phyloP scores from a whole-genome alignment of 257 asterid genomes.

The Solanum raphanifolium region DNA sequence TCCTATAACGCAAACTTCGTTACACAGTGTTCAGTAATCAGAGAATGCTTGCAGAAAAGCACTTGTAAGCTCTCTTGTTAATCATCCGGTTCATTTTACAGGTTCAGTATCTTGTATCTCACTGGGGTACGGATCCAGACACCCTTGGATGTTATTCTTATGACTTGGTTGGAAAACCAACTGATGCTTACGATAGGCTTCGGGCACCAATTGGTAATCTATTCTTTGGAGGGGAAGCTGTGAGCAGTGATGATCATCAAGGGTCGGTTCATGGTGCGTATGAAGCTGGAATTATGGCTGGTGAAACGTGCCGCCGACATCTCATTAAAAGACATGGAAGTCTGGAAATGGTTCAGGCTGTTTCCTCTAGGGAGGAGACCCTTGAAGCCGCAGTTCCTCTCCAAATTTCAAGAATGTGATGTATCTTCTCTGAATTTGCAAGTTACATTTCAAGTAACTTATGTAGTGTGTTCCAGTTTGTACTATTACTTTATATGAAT shows the following conservation, averaged over 20 bases:
- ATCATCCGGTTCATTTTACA: constrained; percentile 6
- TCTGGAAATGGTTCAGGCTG: constrained; percentile 45
- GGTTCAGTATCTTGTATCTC: constrained; percentile 79
- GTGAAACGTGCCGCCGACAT: constrained; percentile 63
- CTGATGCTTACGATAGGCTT: constrained; percentile 72
- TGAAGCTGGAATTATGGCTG: constrained; percentile 88
- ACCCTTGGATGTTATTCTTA: constrained; percentile 86
- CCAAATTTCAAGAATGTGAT: constrained; percentile 77
- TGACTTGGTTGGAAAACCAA: constrained; percentile 86
- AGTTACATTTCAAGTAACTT: background rate
- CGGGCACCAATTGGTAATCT: constrained; percentile 80
- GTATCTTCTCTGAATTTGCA: background rate
- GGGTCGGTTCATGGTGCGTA: constrained; percentile 99
- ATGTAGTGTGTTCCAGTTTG: background rate
- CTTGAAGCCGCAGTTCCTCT: constrained; percentile 64
- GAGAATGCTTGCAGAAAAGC: background rate
- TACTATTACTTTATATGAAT: background rate
- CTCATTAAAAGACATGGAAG: constrained; percentile 47
- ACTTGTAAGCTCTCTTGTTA: background rate
- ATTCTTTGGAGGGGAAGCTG: constrained; percentile 98
- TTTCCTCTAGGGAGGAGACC: constrained; percentile 57
- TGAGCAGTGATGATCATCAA: constrained; percentile 72
- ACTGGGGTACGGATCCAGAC: constrained; percentile 86
- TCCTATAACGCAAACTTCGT: background rate
- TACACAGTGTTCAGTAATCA: background rate